phyloP scores from a whole-genome alignment of 192 early-diverging fungal genomes.

The Anaeromyces robustus region DNA sequence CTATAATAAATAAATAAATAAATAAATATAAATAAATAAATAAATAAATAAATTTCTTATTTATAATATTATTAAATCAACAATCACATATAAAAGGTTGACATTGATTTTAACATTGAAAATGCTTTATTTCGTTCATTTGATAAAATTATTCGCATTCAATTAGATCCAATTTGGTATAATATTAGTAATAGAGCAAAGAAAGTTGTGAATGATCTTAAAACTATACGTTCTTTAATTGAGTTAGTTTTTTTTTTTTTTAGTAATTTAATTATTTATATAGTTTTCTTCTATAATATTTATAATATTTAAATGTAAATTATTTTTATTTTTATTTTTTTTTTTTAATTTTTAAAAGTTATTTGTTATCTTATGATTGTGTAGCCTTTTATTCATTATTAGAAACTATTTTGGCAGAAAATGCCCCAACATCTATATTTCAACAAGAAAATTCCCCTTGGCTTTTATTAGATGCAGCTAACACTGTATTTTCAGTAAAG shows the following conservation, averaged over 20 bases:
- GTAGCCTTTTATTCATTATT: slow-evolving; percentile 76
- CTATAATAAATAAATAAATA: too few relatives aligned
- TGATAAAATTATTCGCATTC: slow-evolving; percentile 56
- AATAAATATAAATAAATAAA: too few relatives aligned
- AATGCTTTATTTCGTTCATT: slow-evolving; percentile 74
- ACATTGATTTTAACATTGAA: slow-evolving; percentile 71
- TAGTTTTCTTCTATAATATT: too few relatives aligned
- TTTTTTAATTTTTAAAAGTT: slow-evolving; percentile 19
- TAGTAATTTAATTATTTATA: too few relatives aligned
- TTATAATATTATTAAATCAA: too few relatives aligned
- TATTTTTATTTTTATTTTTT: neutral
- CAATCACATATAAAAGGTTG: slow-evolving; percentile 57
- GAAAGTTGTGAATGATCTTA: slow-evolving; percentile 58
- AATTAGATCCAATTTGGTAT: slow-evolving; percentile 82
- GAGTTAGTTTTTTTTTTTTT: slow-evolving; percentile 13
- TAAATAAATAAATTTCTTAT: too few relatives aligned
- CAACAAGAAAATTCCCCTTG: slow-evolving; percentile 45
- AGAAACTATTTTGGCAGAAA: slow-evolving; percentile 59
- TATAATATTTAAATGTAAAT: too few relatives aligned
- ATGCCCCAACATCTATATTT: slow-evolving; percentile 27
- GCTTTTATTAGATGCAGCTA: slow-evolving; percentile 73
- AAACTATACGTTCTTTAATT: slow-evolving; percentile 50
- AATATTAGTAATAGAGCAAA: slow-evolving; percentile 52
- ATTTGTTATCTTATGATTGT: slow-evolving; percentile 69
- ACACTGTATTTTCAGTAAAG: slow-evolving; percentile 54